Evolutionary conservation across 345 rosid species (phyloP).

Genomic region (Populus tremula): DNA sequence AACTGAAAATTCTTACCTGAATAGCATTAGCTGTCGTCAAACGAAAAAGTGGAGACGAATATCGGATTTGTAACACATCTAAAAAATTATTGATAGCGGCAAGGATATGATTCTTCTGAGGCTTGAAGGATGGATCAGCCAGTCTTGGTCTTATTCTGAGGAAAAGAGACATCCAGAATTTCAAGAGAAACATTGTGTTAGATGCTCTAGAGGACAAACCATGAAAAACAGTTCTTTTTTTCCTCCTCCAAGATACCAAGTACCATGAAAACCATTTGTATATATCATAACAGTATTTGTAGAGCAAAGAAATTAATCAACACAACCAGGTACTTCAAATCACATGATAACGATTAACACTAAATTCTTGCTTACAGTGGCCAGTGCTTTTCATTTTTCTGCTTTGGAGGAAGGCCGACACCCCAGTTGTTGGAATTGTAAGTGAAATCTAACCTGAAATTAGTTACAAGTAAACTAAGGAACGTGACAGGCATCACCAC

Average conservation of each 20-base stretch:
- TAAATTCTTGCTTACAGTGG: constrained; percentile 54
- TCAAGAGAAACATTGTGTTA: neutral
- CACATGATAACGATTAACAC: neutral
- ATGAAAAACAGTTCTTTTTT: neutral
- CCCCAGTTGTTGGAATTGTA: constrained; percentile 87
- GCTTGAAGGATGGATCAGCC: constrained; percentile 82
- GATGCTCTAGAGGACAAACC: neutral
- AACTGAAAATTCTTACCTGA: constrained; percentile 51
- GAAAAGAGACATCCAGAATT: neutral
- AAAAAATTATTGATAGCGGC: constrained; percentile 67
- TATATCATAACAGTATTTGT: too few relatives aligned
- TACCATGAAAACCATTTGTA: neutral
- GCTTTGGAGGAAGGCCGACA: constrained; percentile 88
- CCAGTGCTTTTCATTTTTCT: constrained; percentile 80
- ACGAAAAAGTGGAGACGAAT: constrained; percentile 89
- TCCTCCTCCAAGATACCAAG: too few relatives aligned
- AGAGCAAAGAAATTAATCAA: neutral
- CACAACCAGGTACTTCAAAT: neutral
- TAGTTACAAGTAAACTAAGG: constrained; percentile 1
- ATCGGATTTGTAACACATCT: constrained; percentile 64
- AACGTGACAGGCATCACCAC: neutral
- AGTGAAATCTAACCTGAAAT: constrained; percentile 75
- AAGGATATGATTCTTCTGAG: constrained; percentile 65
- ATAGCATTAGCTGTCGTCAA: constrained; percentile 67
- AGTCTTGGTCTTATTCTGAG: constrained; percentile 82